Evolutionary conservation across 768 basidiomycete species (phyloP).

Genomic region (Rhizopogon roseolus): DNA sequence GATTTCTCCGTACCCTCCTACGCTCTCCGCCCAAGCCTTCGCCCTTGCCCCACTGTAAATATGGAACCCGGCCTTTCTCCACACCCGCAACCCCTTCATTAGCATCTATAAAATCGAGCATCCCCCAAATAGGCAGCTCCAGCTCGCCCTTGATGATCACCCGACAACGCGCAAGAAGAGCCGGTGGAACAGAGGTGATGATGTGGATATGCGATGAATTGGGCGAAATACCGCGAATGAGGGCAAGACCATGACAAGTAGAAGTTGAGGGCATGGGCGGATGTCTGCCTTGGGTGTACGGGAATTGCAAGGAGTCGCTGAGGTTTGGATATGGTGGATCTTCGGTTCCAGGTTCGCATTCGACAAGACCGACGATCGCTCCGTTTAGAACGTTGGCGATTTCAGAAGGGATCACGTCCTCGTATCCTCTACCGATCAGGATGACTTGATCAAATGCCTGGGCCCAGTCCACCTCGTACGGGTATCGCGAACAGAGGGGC

Average conservation of each 20-base stretch:
- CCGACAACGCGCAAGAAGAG: slow-evolving; percentile 35
- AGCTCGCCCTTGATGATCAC: slow-evolving; percentile 82
- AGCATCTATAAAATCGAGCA: slow-evolving; percentile 64
- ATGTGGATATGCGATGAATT: slow-evolving; percentile 49
- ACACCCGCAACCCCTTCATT: slow-evolving; percentile 44
- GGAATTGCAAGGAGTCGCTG: slow-evolving; percentile 22
- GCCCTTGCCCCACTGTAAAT: slow-evolving; percentile 69
- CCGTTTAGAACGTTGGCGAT: slow-evolving; percentile 67
- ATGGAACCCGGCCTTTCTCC: slow-evolving; percentile 61
- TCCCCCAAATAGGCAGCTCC: slow-evolving; percentile 82
- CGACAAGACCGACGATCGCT: slow-evolving; percentile 72
- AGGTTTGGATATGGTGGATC: neutral
- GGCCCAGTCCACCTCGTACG: slow-evolving; percentile 65
- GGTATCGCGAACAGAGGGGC: slow-evolving; percentile 64
- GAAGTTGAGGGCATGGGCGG: slow-evolving; percentile 58
- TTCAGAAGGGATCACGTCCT: slow-evolving; percentile 74
- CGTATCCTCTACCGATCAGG: slow-evolving; percentile 67
- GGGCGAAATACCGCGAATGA: slow-evolving; percentile 57
- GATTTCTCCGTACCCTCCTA: slow-evolving; percentile 73
- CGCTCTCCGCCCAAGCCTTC: slow-evolving; percentile 71
- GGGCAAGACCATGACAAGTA: slow-evolving; percentile 68
- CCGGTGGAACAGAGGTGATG: slow-evolving; percentile 69
- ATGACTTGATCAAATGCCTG: slow-evolving; percentile 59
- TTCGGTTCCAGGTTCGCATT: slow-evolving; percentile 27
- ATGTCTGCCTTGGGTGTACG: slow-evolving; percentile 54